Conservation (phyloP, 106 monocot species). For the Phalaenopsis equestris region DNA sequence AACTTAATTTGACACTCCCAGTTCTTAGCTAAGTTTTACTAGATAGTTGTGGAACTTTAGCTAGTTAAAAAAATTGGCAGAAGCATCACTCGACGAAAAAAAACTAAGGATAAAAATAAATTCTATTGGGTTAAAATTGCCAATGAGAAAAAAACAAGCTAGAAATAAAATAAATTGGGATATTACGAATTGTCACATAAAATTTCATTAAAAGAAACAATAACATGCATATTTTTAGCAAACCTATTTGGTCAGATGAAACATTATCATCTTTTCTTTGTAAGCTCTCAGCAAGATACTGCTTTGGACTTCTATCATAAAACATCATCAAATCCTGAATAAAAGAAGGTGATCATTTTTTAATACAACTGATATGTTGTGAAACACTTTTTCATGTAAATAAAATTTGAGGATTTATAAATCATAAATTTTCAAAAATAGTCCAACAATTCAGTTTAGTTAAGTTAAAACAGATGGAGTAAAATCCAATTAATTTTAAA, state of each 20-base stretch:
- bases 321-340: neutral
- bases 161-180: neutral
- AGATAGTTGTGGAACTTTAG: no score
- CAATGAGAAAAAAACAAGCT: neutral
- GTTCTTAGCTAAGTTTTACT: no score
- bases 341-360: neutral
- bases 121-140: neutral
- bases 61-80: no score
- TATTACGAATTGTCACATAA: neutral
- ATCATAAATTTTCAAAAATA: no score
- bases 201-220: neutral
- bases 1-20: no score
- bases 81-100: no score
- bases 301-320: neutral
- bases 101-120: no score
- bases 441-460: no score
- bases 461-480: no score
- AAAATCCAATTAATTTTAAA: no score
- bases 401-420: no score
- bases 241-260: neutral
- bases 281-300: neutral
- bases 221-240: neutral
- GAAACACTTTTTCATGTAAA: neutral
- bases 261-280: neutral
- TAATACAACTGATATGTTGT: neutral